Base-by-base conservation (phyloP, 2,329 filamentous ascomycete genomes). In the Pseudocercospora cruenta region DNA sequence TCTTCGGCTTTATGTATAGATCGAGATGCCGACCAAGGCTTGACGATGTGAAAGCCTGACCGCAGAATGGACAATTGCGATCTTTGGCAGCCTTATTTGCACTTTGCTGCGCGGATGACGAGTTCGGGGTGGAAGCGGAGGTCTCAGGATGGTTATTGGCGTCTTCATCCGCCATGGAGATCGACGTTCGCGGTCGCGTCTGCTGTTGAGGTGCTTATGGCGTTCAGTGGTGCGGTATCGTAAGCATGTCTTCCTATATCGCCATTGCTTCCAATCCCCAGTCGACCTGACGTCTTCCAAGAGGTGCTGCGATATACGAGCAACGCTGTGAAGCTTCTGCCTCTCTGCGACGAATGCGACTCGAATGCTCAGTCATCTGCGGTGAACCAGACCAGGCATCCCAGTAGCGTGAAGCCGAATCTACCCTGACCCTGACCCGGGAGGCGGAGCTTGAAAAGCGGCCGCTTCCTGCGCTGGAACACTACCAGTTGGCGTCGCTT, bases 11-110 rank as follows among this genome's bases (percentile, higher is more conserved):
- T 74, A 97, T 94, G 79, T 96, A 97, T 45, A 97, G 87, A 78
- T 98, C 94, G 71, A 97, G 89, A 80, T 98, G 94, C 54, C 94
- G 90, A 58, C 94, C 94, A 61, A 98, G 87, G 2, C 93, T 96
- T 16, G 93, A 97, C 1, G 94, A 97, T 16, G 94, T 97, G 77
- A 97, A 98, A 6, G 90, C 85, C 78, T 97, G 93, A 55, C 88
- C 85, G 79, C 94, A 98, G 81, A 92, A 98, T 39, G 90, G 91
- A 78, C 94, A 97, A 70, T 85, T 89, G 76, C 92, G 93, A 82
- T 98, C 94, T 80, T 98, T 98, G 9, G 85, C 80, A 16, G 90
- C 85, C 62, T 75, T 77, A 4, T 67, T 66, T 12, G 58, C 68
- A 49, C 64, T 69, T 16, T 64, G 53, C 4, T 60, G 61, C 14